phyloP scores from a whole-genome alignment of 1,284 basidiomycete species.

The Moniliophthora roreri region DNA sequence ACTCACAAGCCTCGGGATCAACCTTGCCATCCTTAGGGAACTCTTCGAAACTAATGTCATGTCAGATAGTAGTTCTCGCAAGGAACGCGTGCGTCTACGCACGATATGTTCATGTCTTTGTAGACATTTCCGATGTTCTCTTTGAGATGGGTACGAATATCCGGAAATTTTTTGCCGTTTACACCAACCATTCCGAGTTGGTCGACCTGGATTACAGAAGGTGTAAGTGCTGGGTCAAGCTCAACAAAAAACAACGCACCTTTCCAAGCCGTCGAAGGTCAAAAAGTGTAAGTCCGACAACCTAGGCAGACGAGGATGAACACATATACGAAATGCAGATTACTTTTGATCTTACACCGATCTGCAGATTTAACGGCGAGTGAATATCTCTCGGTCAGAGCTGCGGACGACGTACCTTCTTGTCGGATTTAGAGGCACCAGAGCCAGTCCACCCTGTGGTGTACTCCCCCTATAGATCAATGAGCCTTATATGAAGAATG shows the following conservation, averaged over 20 bases:
- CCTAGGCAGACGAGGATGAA: conserved; percentile 42
- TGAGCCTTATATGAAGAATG: background rate
- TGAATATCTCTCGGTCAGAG: conserved; percentile 4
- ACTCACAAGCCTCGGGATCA: conserved; percentile 82
- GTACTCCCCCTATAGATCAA: conserved; percentile 70
- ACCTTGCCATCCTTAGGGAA: conserved; percentile 73
- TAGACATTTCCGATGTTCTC: conserved; percentile 85
- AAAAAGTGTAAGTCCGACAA: conserved; percentile 88
- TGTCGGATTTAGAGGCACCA: conserved; percentile 92
- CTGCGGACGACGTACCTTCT: conserved; percentile 60
- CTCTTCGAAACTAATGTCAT: conserved; percentile 64
- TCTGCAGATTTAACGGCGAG: conserved; percentile 36
- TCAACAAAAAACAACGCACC: conserved; percentile 38
- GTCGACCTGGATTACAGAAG: conserved; percentile 46
- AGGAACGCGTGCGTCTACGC: conserved; percentile 24
- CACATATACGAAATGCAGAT: conserved; percentile 5
- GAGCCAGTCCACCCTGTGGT: conserved; percentile 92
- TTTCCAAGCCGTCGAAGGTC: conserved; percentile 87
- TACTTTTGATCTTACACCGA: conserved; percentile 52
- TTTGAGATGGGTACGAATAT: conserved; percentile 78
- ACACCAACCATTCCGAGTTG: conserved; percentile 82
- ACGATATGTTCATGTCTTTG: conserved; percentile 84
- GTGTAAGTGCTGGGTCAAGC: background rate
- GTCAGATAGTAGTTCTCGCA: background rate
- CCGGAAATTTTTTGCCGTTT: conserved; percentile 83